A percentile compares a stretch with the other conserved stretches of the same genome.
Evolutionary conservation across 495 filamentous ascomycete species (phyloP).

Genomic region (Jackrogersella multiformis): DNA sequence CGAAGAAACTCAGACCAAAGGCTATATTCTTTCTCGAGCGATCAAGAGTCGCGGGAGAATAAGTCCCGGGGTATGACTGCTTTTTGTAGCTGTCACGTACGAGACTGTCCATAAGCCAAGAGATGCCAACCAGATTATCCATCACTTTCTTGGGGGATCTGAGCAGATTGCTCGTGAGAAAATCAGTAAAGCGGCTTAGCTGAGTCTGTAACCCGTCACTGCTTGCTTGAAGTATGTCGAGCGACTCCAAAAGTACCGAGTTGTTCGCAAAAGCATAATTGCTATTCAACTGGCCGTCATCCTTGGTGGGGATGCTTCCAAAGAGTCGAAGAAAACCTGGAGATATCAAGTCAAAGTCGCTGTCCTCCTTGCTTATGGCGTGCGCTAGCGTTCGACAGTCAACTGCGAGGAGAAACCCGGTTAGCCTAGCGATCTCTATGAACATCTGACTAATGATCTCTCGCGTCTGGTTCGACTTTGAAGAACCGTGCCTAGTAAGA

Average conservation of each 20-base stretch:
- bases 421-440: slow-evolving; percentile 37
- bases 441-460: slow-evolving; percentile 39
- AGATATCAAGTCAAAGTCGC: slow-evolving; percentile 36
- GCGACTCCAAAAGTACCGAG: slow-evolving; percentile 16
- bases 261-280: slow-evolving; percentile 17
- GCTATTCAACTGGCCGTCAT: slow-evolving; percentile 26
- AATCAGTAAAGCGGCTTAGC: slow-evolving; percentile 44
- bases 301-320: slow-evolving; percentile 21
- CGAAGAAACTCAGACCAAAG: slow-evolving; percentile 53
- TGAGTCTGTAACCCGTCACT: slow-evolving; percentile 24
- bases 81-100: slow-evolving; percentile 44
- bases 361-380: slow-evolving; percentile 18
- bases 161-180: slow-evolving; percentile 45
- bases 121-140: slow-evolving; percentile 53
- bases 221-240: slow-evolving; percentile 39
- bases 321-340: slow-evolving; percentile 41
- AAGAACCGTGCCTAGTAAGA: slow-evolving; percentile 23
- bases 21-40: slow-evolving; percentile 41
- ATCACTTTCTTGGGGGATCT: slow-evolving; percentile 53
- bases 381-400: slow-evolving; percentile 34
- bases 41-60: slow-evolving; percentile 18
- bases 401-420: slow-evolving; percentile 38
- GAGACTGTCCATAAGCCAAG: slow-evolving; percentile 45
- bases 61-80: slow-evolving; percentile 13
- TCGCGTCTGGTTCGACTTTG: slow-evolving; percentile 35